Conservation (phyloP, 2,329 filamentous ascomycete genomes). For the Samsoniella hepiali region DNA sequence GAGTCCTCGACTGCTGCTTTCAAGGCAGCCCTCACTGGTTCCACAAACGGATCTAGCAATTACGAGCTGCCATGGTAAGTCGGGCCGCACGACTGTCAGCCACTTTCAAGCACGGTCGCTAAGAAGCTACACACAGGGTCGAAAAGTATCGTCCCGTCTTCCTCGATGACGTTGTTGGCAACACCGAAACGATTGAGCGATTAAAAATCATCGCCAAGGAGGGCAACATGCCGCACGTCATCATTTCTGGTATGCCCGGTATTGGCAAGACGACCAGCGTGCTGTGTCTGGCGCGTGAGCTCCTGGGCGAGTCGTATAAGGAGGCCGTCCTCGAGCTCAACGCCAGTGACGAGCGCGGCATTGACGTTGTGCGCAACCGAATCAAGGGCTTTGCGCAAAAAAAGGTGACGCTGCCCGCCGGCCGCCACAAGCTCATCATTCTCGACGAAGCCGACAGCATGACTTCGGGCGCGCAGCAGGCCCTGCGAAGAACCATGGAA, state of each 20-base stretch:
- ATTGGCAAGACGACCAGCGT: conserved; percentile 98
- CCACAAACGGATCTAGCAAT: conserved; percentile 48
- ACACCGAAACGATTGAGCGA: conserved; percentile 94
- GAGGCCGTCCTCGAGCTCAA: conserved; percentile 96
- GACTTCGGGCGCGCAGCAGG: conserved; percentile 95
- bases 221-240: conserved; percentile 98
- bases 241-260: conserved; percentile 98
- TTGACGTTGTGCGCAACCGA: conserved; percentile 93
- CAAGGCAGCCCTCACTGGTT: conserved; percentile 52
- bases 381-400: conserved; percentile 99
- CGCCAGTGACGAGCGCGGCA: conserved; percentile 93
- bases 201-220: conserved; percentile 98
- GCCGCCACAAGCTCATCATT: conserved; percentile 93
- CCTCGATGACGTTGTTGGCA: conserved; percentile 94
- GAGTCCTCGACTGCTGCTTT: conserved; percentile 60
- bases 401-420: conserved; percentile 89
- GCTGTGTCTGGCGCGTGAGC: conserved; percentile 84
- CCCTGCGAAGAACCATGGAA: conserved; percentile 93
- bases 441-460: conserved; percentile 98
- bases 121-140: conserved; percentile 61
- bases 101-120: conserved; percentile 25
- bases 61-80: conserved; percentile 78
- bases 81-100: conserved; percentile 3
- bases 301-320: conserved; percentile 91
- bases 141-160: conserved; percentile 96